Evolutionary conservation across 139 green algal genomes (phyloP), one percentile per base, ranked within the genome.

Genomic region (Picochlorum sp.): DNA sequence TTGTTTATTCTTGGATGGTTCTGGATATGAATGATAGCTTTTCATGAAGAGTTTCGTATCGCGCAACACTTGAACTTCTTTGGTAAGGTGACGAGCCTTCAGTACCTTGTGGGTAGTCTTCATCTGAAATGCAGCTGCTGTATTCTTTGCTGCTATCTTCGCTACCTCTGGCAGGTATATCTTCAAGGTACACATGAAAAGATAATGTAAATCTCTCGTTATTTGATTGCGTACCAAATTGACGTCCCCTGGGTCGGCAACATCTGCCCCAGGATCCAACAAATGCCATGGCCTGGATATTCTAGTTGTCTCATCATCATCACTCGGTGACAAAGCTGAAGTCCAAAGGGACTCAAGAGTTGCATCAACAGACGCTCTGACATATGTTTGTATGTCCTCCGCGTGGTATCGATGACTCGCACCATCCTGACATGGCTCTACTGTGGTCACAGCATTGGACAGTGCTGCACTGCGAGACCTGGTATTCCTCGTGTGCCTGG

Each of bases 41-140:
- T 95, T 96, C 3, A 91, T 66, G 71, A 94, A 95, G 67, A 90
- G 85, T 77, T 95, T 95, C 45, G 75, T 85, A 80, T 95, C 88
- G 16, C 78, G 67, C 31, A 94, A 63, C 11, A 83, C 63, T 70
- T 50, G 62, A 63, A 72, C 45, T 47, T 72, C 63, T 16, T 68
- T 18, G 11, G 21, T 7, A 6, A 76, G 44, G 21, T 50, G 30
- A 45, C 34, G 51, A 49, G 62, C 18, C 20, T 24, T 71, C 60
- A 62, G 66, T 59, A 14, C 4, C 21, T 15, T 67, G 65, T 23
- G 21, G 20, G 37, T 62, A 49, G 52, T 15, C 58, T 60, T 16
- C 49, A 47, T 9, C 31, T 61, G 28, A 65, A 57, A 31, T 61
- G 63, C 15, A 44, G 30, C 52, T 57, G 30, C 18, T 18, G 26